phyloP scores from a whole-genome alignment of 2,329 filamentous ascomycete genomes.

The Trichoderma arundinaceum region DNA sequence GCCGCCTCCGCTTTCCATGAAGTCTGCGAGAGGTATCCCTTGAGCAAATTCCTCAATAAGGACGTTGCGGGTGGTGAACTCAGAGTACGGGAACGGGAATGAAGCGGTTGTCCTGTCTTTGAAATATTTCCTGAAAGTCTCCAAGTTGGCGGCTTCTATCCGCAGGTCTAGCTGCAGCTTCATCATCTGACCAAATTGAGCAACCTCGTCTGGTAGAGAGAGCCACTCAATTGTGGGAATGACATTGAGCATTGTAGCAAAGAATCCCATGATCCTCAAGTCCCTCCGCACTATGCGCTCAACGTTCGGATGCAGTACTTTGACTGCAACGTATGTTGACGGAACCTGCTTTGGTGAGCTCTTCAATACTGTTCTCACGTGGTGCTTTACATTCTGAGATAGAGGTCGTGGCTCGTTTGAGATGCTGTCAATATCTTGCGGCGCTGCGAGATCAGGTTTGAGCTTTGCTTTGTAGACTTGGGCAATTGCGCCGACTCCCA shows the following conservation, averaged over 20 bases:
- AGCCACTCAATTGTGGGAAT: conserved; percentile 98
- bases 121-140: conserved; percentile 89
- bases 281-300: conserved; percentile 91
- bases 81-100: conserved; percentile 93
- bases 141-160: conserved; percentile 90
- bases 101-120: conserved; percentile 87
- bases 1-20: conserved; percentile 89
- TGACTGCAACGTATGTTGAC: conserved; percentile 91
- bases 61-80: conserved; percentile 90
- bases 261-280: conserved; percentile 90
- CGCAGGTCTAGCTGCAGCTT: conserved; percentile 92
- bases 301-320: conserved; percentile 90
- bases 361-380: conserved; percentile 85
- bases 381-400: conserved; percentile 73
- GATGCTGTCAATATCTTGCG: conserved; percentile 60
- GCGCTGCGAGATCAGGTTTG: conserved; percentile 74
- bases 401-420: conserved; percentile 55
- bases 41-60: conserved; percentile 95
- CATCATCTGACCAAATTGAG: conserved; percentile 98
- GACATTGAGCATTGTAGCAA: conserved; percentile 80
- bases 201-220: conserved; percentile 90
- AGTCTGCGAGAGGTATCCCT: conserved; percentile 88
- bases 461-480: conserved; percentile 97
- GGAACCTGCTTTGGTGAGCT: conserved; percentile 84
- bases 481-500: conserved; percentile 94